Conservation (phyloP, 768 basidiomycete genomes). For the Suillus subluteus region DNA sequence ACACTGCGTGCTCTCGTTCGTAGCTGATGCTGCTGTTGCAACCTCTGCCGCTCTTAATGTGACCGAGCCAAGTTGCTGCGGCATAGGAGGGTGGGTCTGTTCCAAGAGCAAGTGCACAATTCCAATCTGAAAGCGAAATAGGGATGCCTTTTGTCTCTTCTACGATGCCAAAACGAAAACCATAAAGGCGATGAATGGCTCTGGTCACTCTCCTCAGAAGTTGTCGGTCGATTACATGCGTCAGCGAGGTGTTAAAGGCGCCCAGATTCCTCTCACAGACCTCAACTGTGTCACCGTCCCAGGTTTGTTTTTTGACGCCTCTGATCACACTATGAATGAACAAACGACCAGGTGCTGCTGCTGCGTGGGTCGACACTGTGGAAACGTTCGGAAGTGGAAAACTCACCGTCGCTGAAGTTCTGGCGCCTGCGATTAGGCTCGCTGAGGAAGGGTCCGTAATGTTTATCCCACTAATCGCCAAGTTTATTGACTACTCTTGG, state of each 20-base stretch:
- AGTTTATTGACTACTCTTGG: slow-evolving; percentile 9
- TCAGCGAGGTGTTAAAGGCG: slow-evolving; percentile 66
- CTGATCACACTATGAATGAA: slow-evolving; percentile 12
- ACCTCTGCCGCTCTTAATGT: slow-evolving; percentile 91
- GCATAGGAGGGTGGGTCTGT: slow-evolving; percentile 80
- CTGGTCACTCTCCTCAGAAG: slow-evolving; percentile 83
- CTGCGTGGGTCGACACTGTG: slow-evolving; percentile 93
- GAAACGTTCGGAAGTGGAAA: slow-evolving; percentile 77
- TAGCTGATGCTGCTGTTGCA: slow-evolving; percentile 94
- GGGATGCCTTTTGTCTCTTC: slow-evolving; percentile 92
- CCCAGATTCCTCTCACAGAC: slow-evolving; percentile 75
- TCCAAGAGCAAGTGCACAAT: background rate
- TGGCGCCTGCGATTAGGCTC: slow-evolving; percentile 87
- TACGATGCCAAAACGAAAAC: slow-evolving; percentile 82
- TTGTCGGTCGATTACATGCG: slow-evolving; percentile 76
- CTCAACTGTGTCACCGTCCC: slow-evolving; percentile 93
- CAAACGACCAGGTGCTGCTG: slow-evolving; percentile 72
- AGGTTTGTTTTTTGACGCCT: slow-evolving; percentile 40
- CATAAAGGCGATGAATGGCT: slow-evolving; percentile 91
- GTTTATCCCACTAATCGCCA: background rate
- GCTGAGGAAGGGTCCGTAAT: slow-evolving; percentile 83
- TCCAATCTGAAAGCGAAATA: slow-evolving; percentile 33
- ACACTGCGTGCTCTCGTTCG: slow-evolving; percentile 1
- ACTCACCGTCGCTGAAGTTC: slow-evolving; percentile 65
- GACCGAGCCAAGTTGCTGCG: slow-evolving; percentile 85